Base-by-base conservation (phyloP, 2,329 filamentous ascomycete species). In the Phaeoacremonium minimum region DNA sequence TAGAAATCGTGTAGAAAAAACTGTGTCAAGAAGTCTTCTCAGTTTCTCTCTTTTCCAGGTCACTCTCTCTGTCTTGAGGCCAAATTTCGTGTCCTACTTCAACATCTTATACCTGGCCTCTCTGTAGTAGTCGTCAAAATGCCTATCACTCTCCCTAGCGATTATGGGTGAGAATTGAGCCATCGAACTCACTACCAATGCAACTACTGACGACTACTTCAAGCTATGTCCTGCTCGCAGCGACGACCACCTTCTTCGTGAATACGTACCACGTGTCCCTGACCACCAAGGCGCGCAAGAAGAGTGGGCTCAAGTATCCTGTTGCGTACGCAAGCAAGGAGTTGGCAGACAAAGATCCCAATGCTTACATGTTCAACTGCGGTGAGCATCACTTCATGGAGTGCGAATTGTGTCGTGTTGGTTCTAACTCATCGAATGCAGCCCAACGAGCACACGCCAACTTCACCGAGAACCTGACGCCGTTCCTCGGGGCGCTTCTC, bases 371-470 rank as follows among this genome's bases (percentile, higher is more conserved):
- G 36, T 83, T 84, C 65, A 85, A 85, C 67, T 83, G 78, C 63
- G 74, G 69, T 71, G 55, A 17, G 63, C 53, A 14, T n/a, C 8
- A 16, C 17, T 29, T 29, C 6, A 15, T 28, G 17, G 22, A 26
- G 22, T 9, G 22, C 22, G 22, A 26, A 26, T 26, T n/a, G 22
- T n/a, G n/a, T n/a, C n/a, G n/a, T n/a, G n/a, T n/a, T n/a, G n/a
- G n/a, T n/a, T 18, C 8, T 30, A n/a, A 18, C 34, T 26, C 9
- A 13, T 13, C n/a, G 5, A n/a, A 33, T 18, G 22, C 38, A 73
- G 70, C 74, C 35, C 77, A 82, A 51, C 73, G 76, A 32, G 71
- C 77, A 8, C 80, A 85, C 54, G 60, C 65, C 48, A 83, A 84
- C 66, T 84, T 70, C 60, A 68, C 67, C 45, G 81, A 85, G 65